These are phyloP conservation scores for Turnera subulata DNA, from an alignment of 345 rosid species.

Conservation along the genomic window DNA sequence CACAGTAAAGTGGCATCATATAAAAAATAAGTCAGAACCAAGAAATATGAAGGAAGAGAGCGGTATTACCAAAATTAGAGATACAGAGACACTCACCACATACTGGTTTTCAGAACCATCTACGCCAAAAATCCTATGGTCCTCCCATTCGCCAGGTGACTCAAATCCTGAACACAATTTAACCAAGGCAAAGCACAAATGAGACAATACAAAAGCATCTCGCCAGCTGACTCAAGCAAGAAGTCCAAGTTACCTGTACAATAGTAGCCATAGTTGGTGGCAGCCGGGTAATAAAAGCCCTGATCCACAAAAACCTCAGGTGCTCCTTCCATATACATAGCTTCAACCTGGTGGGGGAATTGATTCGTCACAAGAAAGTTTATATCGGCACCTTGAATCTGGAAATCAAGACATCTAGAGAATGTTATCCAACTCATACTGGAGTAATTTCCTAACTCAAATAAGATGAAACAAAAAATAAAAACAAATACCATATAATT, in stretches of 20 bases:
- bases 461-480: neutral
- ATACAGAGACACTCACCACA: conserved; percentile 35
- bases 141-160: conserved; percentile 91
- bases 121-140: conserved; percentile 69
- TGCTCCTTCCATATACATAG: conserved; percentile 77
- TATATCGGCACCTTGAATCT: conserved; percentile 44
- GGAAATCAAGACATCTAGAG: conserved; percentile 1
- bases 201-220: too few species aligned
- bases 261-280: conserved; percentile 75
- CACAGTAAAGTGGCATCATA: conserved; percentile 7
- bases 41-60: neutral
- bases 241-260: conserved; percentile 65
- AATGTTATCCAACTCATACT: conserved; percentile 3
- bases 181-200: conserved; percentile 9
- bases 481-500: conserved; percentile 28
- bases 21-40: neutral
- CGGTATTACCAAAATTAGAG: neutral
- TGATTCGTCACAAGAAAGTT: conserved; percentile 36
- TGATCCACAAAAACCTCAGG: conserved; percentile 69
- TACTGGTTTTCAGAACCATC: conserved; percentile 84
- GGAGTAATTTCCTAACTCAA: neutral
- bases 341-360: conserved; percentile 43
- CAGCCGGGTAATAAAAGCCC: conserved; percentile 70
- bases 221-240: neutral
- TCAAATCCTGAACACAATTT: conserved; percentile 55